These are phyloP conservation scores for Posidonia oceanica DNA, from an alignment of 116 monocot genomes.

Conservation along the genomic window DNA sequence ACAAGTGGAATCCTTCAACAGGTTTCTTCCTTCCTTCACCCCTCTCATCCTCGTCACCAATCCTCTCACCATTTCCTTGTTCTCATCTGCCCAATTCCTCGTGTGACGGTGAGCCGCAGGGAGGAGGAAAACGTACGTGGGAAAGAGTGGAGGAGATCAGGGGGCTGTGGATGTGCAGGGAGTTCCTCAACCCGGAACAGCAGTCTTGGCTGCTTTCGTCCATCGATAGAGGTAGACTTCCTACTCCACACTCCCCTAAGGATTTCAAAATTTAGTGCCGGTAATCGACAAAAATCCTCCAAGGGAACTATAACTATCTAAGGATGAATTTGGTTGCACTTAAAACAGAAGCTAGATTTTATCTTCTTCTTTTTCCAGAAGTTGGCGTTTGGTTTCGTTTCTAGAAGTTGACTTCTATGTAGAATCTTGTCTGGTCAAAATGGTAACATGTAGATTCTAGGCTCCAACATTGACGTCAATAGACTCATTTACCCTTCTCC, in stretches of 20 bases:
- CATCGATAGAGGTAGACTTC: conserved; percentile 13
- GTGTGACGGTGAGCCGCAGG: not conserved
- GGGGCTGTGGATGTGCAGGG: conserved; percentile 28
- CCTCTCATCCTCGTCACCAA: not conserved
- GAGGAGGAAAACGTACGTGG: conserved; percentile 9
- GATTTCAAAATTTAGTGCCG: not conserved
- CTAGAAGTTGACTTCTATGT: too few species aligned
- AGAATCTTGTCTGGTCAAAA: too few species aligned
- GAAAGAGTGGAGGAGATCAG: conserved; percentile 11
- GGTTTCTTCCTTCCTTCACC: not conserved
- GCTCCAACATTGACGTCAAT: too few species aligned
- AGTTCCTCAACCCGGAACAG: conserved; percentile 17
- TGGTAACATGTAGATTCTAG: too few species aligned
- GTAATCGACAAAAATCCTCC: too few species aligned
- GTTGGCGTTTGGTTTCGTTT: too few species aligned
- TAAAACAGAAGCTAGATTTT: too few species aligned
- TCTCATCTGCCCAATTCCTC: not conserved
- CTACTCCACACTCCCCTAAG: not conserved
- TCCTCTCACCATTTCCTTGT: not conserved
- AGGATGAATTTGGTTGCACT: too few species aligned
- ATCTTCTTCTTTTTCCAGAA: too few species aligned
- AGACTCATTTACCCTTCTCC: too few species aligned
- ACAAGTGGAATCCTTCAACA: not conserved
- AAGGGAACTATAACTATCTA: too few species aligned
- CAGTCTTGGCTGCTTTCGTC: conserved; percentile 17